Evolutionary conservation across 176 grass and related monocot genomes (phyloP).

Genomic region (Juncus inflexus): DNA sequence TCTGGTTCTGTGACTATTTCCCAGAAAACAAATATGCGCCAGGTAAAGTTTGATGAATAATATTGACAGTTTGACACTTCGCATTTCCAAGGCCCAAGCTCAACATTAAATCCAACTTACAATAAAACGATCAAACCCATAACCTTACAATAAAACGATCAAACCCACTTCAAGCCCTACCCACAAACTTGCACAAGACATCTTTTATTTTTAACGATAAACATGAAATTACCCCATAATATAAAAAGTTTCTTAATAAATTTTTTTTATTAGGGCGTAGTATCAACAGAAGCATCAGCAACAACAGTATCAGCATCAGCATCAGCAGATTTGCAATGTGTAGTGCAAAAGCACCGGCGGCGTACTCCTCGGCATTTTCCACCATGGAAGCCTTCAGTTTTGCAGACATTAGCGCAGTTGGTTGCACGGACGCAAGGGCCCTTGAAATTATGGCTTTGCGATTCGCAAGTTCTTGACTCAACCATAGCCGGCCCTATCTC

Average conservation of each 20-base stretch:
- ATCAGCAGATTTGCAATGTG: slow-evolving; percentile 17
- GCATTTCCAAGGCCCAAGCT: no score
- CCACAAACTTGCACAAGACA: not conserved
- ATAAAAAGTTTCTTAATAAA: no score
- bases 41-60: no score
- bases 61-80: no score
- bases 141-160: not conserved
- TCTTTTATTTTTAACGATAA: slow-evolving; percentile 1
- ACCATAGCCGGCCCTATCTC: slow-evolving; percentile 40
- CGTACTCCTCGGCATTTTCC: slow-evolving; percentile 59
- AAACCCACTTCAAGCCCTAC: not conserved
- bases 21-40: no score
- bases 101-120: not conserved
- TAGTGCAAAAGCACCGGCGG: slow-evolving; percentile 63
- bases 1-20: no score
- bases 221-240: no score
- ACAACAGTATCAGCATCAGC: not conserved
- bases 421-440: slow-evolving; percentile 39
- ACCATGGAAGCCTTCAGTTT: slow-evolving; percentile 61
- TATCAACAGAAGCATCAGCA: no score
- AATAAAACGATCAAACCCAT: not conserved
- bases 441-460: slow-evolving; percentile 60
- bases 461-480: slow-evolving; percentile 61
- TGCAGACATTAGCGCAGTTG: slow-evolving; percentile 72
- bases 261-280: no score